Conservation (phyloP, 176 grass and related monocot species). For the Musa beccarii region DNA sequence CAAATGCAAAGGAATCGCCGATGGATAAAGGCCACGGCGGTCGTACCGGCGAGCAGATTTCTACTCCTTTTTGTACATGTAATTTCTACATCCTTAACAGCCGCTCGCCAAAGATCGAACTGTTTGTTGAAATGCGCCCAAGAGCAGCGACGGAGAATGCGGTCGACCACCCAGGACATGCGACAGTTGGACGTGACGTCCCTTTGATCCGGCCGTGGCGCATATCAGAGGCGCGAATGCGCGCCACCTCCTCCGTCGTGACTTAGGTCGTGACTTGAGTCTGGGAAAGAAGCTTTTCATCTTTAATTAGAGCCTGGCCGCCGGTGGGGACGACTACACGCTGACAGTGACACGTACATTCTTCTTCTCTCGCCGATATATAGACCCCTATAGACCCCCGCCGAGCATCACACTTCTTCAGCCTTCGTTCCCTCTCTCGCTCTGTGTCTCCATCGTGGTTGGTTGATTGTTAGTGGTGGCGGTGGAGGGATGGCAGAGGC, state of each 20-base stretch:
- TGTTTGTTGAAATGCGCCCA: not conserved
- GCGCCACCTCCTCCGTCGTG: too few species aligned
- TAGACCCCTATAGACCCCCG: not conserved
- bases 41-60: too few species aligned
- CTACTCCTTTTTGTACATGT: too few species aligned
- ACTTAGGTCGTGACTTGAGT: too few species aligned
- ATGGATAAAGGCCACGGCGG: not conserved
- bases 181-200: too few species aligned
- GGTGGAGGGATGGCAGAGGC: constrained; percentile 49
- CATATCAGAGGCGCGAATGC: too few species aligned
- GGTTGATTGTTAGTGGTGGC: not conserved
- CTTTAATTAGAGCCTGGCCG: too few species aligned
- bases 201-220: too few species aligned
- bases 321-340: not conserved
- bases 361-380: not conserved
- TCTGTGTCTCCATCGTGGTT: not conserved
- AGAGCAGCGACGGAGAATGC: not conserved
- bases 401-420: not conserved
- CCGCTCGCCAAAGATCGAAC: not conserved
- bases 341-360: too few species aligned
- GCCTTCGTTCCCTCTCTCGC: not conserved
- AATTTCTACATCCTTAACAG: too few species aligned
- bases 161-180: too few species aligned
- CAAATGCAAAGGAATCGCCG: not conserved
- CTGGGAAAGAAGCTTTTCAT: too few species aligned